Evolutionary conservation across 129 eudicot species (phyloP).

Genomic region (Arctium lappa): DNA sequence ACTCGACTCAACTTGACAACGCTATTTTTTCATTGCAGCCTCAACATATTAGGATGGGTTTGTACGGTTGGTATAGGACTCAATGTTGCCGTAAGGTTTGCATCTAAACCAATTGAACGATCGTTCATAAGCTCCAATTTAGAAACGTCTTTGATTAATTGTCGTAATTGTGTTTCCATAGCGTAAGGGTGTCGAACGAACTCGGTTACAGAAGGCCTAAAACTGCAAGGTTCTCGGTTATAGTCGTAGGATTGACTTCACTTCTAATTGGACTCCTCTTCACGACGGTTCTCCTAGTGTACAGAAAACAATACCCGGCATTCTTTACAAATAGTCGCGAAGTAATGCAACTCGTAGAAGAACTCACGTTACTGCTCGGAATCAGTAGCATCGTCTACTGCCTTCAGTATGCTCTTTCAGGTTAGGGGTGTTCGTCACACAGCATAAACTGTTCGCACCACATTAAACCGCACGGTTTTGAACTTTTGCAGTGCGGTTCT

Average conservation of each 20-base stretch:
- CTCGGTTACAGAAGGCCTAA: constrained; percentile 36
- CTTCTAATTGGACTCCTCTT: constrained; percentile 29
- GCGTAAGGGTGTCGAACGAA: constrained; percentile 61
- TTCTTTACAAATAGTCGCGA: constrained; percentile 25
- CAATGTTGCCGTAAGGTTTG: constrained; percentile 52
- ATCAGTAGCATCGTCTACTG: constrained; percentile 18
- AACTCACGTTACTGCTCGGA: constrained; percentile 41
- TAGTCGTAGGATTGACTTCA: constrained; percentile 27
- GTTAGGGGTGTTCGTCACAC: constrained; percentile 7
- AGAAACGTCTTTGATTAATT: background rate
- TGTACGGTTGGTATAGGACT: constrained; percentile 33
- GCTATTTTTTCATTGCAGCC: constrained; percentile 17
- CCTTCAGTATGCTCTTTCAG: constrained; percentile 23
- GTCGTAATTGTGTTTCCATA: constrained; percentile 15
- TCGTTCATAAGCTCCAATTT: background rate
- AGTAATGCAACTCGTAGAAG: constrained; percentile 35
- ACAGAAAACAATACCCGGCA: constrained; percentile 25
- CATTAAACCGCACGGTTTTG: background rate
- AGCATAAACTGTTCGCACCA: background rate
- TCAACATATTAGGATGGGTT: constrained; percentile 52
- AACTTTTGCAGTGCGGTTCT: too few relatives aligned
- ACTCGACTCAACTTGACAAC: background rate
- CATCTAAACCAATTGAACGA: background rate
- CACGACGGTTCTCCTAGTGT: constrained; percentile 16
- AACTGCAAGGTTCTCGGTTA: constrained; percentile 27